Evolutionary conservation across 768 basidiomycete genomes (phyloP), one percentile per base, ranked within the genome.

Genomic region (Lactarius psammicola): DNA sequence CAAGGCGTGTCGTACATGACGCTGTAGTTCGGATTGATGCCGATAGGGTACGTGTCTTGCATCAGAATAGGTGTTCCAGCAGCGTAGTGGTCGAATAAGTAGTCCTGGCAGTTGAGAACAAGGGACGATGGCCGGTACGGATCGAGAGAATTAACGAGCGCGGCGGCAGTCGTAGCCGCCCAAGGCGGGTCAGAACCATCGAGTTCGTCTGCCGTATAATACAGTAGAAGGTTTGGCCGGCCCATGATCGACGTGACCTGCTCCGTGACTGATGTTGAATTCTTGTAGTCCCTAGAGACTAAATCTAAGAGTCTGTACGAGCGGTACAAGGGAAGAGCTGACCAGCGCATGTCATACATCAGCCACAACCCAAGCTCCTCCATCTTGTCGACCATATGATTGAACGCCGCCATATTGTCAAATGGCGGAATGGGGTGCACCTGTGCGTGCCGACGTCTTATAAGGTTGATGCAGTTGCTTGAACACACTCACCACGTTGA

Each of bases 341-440:
- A 84, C 83, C 59, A 78, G 57, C 90, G 82, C 90, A 93, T 92
- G 73, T 92, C 89, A 68, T 93, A 94, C 85, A 92, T 91, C 62
- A 92, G 80, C 71, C 88, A 93, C 2, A 85, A 67, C 0, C 83
- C 84, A 0, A 86, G 84, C 66, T 87, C 81, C 73, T 91, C 85
- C 87, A 92, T 90, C 54, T 81, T 77, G 71, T 90, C 86, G 8
- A 90, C 72, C 30, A 90, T 84, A 56, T 79, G 65, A 42, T 84
- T 80, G 0, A 91, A 75, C 0, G 80, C 80, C 0, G 86, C 85
- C 38, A 85, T 65, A 69, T 88, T 85, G 67, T 80, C 80, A 66
- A 88, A 91, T 0, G 83, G 75, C 0, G 92, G 90, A 4, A 91
- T 77, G 2, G 88, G 70, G n/a, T 93, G 92, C 20, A 92, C 81